phyloP scores from a whole-genome alignment of 2,329 filamentous ascomycete species.

The Xylaria polymorpha region DNA sequence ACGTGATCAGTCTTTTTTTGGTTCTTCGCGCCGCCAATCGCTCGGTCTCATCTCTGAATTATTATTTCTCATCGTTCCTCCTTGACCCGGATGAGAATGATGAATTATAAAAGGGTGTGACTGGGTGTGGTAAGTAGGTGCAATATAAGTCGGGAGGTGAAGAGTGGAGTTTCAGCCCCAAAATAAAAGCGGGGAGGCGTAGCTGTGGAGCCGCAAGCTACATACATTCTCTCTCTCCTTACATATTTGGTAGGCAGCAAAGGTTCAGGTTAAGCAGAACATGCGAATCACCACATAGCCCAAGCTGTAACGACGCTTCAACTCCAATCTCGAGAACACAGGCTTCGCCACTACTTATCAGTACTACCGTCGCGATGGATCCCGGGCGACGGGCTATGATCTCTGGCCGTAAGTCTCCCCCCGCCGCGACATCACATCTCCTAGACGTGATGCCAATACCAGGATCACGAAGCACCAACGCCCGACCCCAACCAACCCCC shows the following conservation, averaged over 20 bases:
- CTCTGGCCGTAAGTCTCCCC: constrained; percentile 57
- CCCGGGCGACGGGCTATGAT: constrained; percentile 67
- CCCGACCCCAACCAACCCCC: constrained; percentile 47
- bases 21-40: too few species aligned
- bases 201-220: neutral
- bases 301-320: neutral
- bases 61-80: too few species aligned
- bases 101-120: too few species aligned
- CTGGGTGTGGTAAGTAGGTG: too few species aligned
- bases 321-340: neutral
- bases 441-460: constrained; percentile 65
- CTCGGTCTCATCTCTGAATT: too few species aligned
- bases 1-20: too few species aligned
- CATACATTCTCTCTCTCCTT: too few species aligned
- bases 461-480: constrained; percentile 66
- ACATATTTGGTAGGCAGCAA: too few species aligned
- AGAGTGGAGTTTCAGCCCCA: constrained; percentile 21
- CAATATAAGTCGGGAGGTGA: neutral
- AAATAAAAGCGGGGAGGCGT: constrained; percentile 2
- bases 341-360: neutral
- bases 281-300: neutral
- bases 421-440: constrained; percentile 64
- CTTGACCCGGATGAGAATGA: too few species aligned
- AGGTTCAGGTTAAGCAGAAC: too few species aligned
- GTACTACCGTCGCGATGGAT: constrained; percentile 58